These are phyloP conservation scores for Hyaloscypha finlandica DNA, from an alignment of 495 filamentous ascomycete genomes.

Conservation along the genomic window DNA sequence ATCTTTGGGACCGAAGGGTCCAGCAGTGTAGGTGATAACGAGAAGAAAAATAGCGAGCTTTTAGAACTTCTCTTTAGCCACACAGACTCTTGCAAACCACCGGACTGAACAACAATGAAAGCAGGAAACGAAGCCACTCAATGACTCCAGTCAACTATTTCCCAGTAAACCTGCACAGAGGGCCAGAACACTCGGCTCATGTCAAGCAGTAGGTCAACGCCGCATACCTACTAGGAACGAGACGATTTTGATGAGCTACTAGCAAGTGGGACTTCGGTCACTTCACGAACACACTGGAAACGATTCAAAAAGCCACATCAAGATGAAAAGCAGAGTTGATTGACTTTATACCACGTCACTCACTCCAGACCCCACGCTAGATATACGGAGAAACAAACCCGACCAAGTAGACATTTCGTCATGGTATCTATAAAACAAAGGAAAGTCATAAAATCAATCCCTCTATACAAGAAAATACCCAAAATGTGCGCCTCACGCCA, in stretches of 20 bases:
- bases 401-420: not conserved
- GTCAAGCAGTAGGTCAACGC: too few relatives aligned
- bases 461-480: constrained; percentile 6
- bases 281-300: too few relatives aligned
- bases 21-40: not conserved
- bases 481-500: not conserved
- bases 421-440: constrained; percentile 9
- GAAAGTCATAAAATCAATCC: not conserved
- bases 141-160: too few relatives aligned
- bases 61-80: too few relatives aligned
- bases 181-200: too few relatives aligned
- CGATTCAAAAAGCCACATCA: not conserved
- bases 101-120: too few relatives aligned
- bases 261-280: too few relatives aligned
- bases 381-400: not conserved
- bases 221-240: too few relatives aligned
- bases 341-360: not conserved
- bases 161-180: too few relatives aligned
- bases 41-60: not conserved
- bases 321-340: not conserved
- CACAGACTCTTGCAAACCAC: too few relatives aligned
- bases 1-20: not conserved
- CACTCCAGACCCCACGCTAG: not conserved
- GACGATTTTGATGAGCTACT: too few relatives aligned
- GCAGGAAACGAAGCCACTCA: too few relatives aligned